Evolutionary conservation across 2,329 filamentous ascomycete genomes (phyloP).

Genomic region (Aspergillus thermomutatus): DNA sequence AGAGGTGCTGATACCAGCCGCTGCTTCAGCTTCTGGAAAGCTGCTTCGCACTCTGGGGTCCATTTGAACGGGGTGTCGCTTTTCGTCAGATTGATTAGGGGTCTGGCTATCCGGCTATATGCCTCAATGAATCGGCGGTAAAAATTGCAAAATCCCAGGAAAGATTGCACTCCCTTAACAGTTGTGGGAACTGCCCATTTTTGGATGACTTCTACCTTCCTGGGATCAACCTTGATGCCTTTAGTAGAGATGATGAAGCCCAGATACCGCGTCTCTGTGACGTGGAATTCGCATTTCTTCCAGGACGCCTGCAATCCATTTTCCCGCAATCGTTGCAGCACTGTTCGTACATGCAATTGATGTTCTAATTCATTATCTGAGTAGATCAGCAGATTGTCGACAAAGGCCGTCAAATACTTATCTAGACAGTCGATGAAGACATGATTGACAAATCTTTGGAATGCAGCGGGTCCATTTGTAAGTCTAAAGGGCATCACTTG

Average conservation of each 20-base stretch:
- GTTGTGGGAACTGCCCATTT: conserved; percentile 4
- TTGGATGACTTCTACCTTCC: conserved; percentile 22
- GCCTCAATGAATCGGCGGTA: conserved; percentile 24
- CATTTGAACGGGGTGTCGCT: conserved; percentile 10
- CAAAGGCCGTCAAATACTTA: background rate
- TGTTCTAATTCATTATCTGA: conserved; percentile 1
- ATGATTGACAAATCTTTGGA: conserved; percentile 6
- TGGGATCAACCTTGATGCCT: conserved; percentile 23
- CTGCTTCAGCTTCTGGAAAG: conserved; percentile 10
- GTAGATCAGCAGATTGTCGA: conserved; percentile 11
- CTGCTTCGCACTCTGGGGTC: conserved; percentile 5
- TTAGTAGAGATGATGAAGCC: conserved; percentile 25
- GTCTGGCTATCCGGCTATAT: too few relatives aligned
- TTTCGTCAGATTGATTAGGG: conserved; percentile 8
- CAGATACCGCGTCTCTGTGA: conserved; percentile 26
- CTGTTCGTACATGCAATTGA: conserved; percentile 1
- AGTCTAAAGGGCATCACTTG: conserved; percentile 1
- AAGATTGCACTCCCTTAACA: conserved; percentile 16
- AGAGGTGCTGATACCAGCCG: background rate
- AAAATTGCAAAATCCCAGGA: conserved; percentile 33
- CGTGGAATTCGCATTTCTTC: conserved; percentile 30
- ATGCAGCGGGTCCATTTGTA: conserved; percentile 4
- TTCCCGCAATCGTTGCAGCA: conserved; percentile 10
- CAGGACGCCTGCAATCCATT: conserved; percentile 16
- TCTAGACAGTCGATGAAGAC: conserved; percentile 3